Conservation (phyloP, 2,329 filamentous ascomycete species). For the Fusarium fracticaudum region DNA sequence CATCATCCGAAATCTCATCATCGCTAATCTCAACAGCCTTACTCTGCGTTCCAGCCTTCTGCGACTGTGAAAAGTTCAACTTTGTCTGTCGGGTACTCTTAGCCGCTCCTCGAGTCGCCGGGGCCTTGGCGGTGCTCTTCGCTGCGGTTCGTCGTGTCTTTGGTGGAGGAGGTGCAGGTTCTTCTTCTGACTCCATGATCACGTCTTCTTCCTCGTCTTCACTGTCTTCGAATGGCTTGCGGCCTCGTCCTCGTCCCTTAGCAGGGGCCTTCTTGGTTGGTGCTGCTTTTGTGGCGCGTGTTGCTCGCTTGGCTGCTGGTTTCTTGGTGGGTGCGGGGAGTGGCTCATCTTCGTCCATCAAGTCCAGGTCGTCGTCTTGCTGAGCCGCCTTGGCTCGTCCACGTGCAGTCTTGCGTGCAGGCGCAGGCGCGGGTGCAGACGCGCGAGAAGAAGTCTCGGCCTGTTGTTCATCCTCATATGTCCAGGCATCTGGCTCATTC, state of each 20-base stretch:
- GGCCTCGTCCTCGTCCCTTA: constrained; percentile 53
- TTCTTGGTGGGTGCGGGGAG: constrained; percentile 43
- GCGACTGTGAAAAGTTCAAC: constrained; percentile 49
- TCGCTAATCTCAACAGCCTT: constrained; percentile 69
- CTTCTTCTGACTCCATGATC: constrained; percentile 64
- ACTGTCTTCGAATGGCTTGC: constrained; percentile 46
- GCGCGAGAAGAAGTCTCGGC: constrained; percentile 6
- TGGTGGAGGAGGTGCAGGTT: constrained; percentile 50
- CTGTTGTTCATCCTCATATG: constrained; percentile 44
- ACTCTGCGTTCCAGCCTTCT: constrained; percentile 54
- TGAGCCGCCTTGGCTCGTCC: constrained; percentile 36
- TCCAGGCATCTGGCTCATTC: constrained; percentile 73
- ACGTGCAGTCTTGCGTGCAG: constrained; percentile 10
- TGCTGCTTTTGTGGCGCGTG: constrained; percentile 52
- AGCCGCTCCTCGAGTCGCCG: constrained; percentile 29
- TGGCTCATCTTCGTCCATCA: constrained; percentile 59
- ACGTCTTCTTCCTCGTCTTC: constrained; percentile 60
- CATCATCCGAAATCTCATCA: constrained; percentile 72
- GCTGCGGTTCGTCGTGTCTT: constrained; percentile 40
- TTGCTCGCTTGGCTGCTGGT: constrained; percentile 45
- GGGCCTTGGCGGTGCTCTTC: constrained; percentile 21
- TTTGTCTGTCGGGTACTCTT: constrained; percentile 47
- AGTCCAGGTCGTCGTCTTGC: constrained; percentile 32
- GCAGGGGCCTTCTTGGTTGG: constrained; percentile 58
- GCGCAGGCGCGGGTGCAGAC: neutral